Evolutionary conservation across 163 green algal species (phyloP), one percentile per base, ranked within the genome.

Genomic region (Smithsoniella earleae): DNA sequence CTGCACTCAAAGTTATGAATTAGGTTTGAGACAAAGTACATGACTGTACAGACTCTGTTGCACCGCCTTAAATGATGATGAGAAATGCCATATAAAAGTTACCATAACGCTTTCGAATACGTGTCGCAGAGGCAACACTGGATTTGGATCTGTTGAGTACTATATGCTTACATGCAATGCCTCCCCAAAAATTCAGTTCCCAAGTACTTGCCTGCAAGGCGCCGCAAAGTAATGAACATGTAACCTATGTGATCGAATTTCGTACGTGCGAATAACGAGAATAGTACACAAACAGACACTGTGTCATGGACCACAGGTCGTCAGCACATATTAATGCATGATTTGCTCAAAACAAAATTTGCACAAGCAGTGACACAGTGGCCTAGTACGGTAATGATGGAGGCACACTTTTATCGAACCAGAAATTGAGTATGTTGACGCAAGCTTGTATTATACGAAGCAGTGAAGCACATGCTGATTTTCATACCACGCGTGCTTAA

Each of bases 1-100:
- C 89, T 94, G 85, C 43, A 66, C 22, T 13, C 40, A 49, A 22
- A 49, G 40, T 22, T 49, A 10, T 49, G 40, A 49, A 49, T 49
- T n/a, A n/a, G n/a, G n/a, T n/a, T n/a, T n/a, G n/a, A n/a, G n/a
- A n/a, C n/a, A n/a, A n/a, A n/a, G n/a, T n/a, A n/a, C n/a, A n/a
- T n/a, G n/a, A n/a, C n/a, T n/a, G n/a, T n/a, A n/a, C n/a, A n/a
- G n/a, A n/a, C n/a, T n/a, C n/a, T n/a, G n/a, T n/a, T n/a, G n/a
- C n/a, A n/a, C n/a, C n/a, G n/a, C n/a, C n/a, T n/a, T n/a, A n/a
- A 13, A 49, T 49, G 40, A 49, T 13, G 40, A 13, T 22, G 40
- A 49, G 40, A 49, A 49, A 49, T 49, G 40, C 40, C 10, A 49
- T 49, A 13, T 13, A 22, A 10, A 49, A 49, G 10, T 13, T 13